Base-by-base conservation (phyloP, 1,284 basidiomycete genomes). In the Trichosporon asahii region DNA sequence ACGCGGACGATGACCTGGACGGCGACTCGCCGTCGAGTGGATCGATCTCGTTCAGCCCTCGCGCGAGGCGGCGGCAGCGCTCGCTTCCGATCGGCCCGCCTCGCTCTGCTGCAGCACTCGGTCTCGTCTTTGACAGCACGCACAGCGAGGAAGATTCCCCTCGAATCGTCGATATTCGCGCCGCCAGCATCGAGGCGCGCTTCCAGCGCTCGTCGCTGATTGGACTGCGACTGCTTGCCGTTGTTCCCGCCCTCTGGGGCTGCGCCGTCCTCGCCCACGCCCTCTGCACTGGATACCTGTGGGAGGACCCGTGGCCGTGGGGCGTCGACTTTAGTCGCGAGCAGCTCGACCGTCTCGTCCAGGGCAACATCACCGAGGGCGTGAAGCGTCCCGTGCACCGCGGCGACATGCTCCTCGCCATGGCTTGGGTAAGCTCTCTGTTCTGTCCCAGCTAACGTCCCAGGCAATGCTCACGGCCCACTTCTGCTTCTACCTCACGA, bases 401-500 rank as follows among this genome's bases (percentile, higher is more conserved):
- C 21, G 77, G 77, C 9, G 81, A 82, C 66, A 77, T 81, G 74
- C n/a, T 78, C 2, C 66, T 82, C 4, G 74, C 75, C 9, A 78
- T 80, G 18, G 76, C 76, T 23, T 82, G 81, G 81, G 80, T 82
- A 55, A 70, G 80, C 74, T 6, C 21, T 6, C 2, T 8, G 6
- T 14, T 31, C 31, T 14, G 8, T 49, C 18, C 3, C 3, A 5
- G 40, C 66, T 72, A 12, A 53, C 46, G 25, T 8, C 14, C 11
- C 69, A 84, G 83, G 79, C 83, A n/a, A 66, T 80, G 23, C 73
- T 79, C 37, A 84, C 84, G 0, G 84, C 80, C 18, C 80, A 83
- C 60, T 83, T 83, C 68, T 85, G 83, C 69, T 84, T 84, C 74
- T 73, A 73, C 33, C 77, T 85, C 40, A 84, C 84, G 0, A 84